A percentile compares a stretch with the other conserved stretches of the same genome.
phyloP scores from a whole-genome alignment of 805 yeast genomes.

The Yamadazyma phyllophila region DNA sequence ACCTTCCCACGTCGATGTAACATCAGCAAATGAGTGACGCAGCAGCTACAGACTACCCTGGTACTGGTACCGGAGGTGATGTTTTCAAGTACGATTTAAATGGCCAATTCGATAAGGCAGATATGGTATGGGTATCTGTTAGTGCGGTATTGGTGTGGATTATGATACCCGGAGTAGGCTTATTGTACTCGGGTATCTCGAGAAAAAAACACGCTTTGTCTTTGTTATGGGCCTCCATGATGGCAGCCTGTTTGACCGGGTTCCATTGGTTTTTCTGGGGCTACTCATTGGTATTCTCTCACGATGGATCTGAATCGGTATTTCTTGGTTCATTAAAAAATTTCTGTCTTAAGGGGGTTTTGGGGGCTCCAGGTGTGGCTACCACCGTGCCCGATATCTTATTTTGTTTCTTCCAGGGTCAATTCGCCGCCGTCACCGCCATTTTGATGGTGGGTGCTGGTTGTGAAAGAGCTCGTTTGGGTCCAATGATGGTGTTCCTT shows the following conservation, averaged over 20 bases:
- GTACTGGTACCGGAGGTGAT: slow-evolving; percentile 76
- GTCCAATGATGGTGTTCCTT: slow-evolving; percentile 93
- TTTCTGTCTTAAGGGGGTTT: slow-evolving; percentile 75
- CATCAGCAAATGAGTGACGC: slow-evolving; percentile 11
- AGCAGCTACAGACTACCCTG: slow-evolving; percentile 45
- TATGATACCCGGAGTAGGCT: slow-evolving; percentile 95
- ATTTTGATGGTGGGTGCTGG: slow-evolving; percentile 97
- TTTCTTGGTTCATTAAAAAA: slow-evolving; percentile 81
- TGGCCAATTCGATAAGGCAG: slow-evolving; percentile 64
- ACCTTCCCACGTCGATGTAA: background rate
- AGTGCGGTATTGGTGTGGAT: slow-evolving; percentile 86
- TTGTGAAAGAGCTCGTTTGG: slow-evolving; percentile 92
- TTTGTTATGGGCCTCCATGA: slow-evolving; percentile 88
- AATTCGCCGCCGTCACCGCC: slow-evolving; percentile 94
- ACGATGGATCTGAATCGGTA: slow-evolving; percentile 52
- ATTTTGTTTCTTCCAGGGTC: slow-evolving; percentile 90
- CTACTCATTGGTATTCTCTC: slow-evolving; percentile 82
- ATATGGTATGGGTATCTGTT: slow-evolving; percentile 82
- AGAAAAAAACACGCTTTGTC: slow-evolving; percentile 96
- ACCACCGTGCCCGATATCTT: slow-evolving; percentile 83
- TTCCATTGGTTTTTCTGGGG: slow-evolving; percentile 99
- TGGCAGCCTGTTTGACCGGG: slow-evolving; percentile 76
- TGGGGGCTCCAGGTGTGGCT: slow-evolving; percentile 75
- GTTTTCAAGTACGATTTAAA: slow-evolving; percentile 71
- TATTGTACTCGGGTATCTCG: slow-evolving; percentile 88